Percentiles rank a stretch among this genome's conserved stretches.
These are phyloP conservation scores for Calcarisporium arbuscula DNA, from an alignment of 2,329 filamentous ascomycete species.

Conservation along the genomic window DNA sequence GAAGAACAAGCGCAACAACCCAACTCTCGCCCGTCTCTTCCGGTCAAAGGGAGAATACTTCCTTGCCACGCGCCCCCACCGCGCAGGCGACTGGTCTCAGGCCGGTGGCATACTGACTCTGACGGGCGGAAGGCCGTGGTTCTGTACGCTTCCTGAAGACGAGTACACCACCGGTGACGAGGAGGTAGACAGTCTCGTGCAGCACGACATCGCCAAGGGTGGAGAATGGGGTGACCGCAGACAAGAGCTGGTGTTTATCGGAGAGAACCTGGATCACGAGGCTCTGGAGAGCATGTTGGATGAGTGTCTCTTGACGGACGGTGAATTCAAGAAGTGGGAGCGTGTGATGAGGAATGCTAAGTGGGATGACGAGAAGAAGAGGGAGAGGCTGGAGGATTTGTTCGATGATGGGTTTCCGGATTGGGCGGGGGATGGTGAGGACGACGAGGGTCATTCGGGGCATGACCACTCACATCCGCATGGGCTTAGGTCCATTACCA, in stretches of 20 bases:
- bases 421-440: conserved; percentile 41
- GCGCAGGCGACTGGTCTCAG: conserved; percentile 55
- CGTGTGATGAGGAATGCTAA: conserved; percentile 40
- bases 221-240: conserved; percentile 63
- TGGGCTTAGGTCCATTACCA: conserved; percentile 14
- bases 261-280: conserved; percentile 51
- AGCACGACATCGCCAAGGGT: conserved; percentile 43
- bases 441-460: conserved; percentile 24
- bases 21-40: conserved; percentile 48
- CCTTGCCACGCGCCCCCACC: conserved; percentile 51
- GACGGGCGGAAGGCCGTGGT: conserved; percentile 49
- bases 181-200: conserved; percentile 40
- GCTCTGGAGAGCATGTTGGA: conserved; percentile 50
- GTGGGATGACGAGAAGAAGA: conserved; percentile 30
- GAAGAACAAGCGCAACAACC: conserved; percentile 47
- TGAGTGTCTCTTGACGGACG: conserved; percentile 53
- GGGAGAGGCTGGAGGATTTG: conserved; percentile 38
- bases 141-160: conserved; percentile 50
- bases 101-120: conserved; percentile 59
- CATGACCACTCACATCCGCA: conserved; percentile 14
- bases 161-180: conserved; percentile 42
- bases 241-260: conserved; percentile 70
- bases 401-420: conserved; percentile 56
- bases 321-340: conserved; percentile 50
- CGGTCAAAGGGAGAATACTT: conserved; percentile 59